Evolutionary conservation across 768 basidiomycete genomes (phyloP), one percentile per base, ranked within the genome.

Genomic region (Russula virescens): DNA sequence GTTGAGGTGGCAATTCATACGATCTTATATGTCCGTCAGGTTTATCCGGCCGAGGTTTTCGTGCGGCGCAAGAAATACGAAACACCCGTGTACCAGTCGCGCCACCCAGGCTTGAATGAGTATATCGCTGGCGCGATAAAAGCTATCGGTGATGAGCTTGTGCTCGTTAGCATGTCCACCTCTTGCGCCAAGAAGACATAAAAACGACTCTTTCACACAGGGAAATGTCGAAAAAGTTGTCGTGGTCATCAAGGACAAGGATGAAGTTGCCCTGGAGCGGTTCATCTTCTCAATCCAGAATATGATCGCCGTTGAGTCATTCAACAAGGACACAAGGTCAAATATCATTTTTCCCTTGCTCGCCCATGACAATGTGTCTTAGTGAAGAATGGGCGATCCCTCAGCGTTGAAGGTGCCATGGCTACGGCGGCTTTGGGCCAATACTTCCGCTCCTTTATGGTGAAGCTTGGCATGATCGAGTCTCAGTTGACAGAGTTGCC

Each of bases 1-100:
- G 96, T 98, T 68, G 96, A 98, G 71, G 90, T 95, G 34, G 91
- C 91, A 11, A 87, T 97, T 63, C 95, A 98, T 71, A 87, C 87
- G 4, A 92, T 98, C 64, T 81, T 98, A 6, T 97, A 91, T 70
- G 84, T 94, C 31, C 87, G 96, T 21, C 88, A 90, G 67, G 80
- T 98, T 54, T 98, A 98, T 69, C 96, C 95, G 0, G 78, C 87
- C 47, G 90, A 91, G 59, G 79, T 97, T 21, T 98, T 98, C 71
- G 80, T 89, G 43, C 82, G 93, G 46, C 81, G 91, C 60, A 89
- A 89, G 76, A 94, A 94, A 72, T 97, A 94, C 73, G 86, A 92
- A 63, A 88, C 88, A 0, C 89, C 92, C 0, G 92, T 96, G 11
- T 98, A 86, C 71, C 94, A 97, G 75, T 93, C 91, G 4, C 85